phyloP scores from a whole-genome alignment of 495 filamentous ascomycete genomes.

The Lophiotrema nucula region DNA sequence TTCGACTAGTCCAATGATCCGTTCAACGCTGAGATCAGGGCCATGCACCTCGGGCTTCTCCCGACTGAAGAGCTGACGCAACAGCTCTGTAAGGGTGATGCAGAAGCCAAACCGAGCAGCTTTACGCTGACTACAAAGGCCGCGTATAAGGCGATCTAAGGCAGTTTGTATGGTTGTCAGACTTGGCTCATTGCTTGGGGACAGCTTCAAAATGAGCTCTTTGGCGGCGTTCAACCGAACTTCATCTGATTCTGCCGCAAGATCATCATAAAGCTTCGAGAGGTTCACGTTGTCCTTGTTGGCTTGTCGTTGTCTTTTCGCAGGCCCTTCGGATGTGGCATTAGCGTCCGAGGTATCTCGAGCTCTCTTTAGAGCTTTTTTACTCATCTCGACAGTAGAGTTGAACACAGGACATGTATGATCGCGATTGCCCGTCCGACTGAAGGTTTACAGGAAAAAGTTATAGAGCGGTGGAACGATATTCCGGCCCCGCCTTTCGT shows the following conservation, averaged over 20 bases:
- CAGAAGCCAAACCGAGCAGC: slow-evolving; percentile 90
- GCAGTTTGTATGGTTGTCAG: slow-evolving; percentile 35
- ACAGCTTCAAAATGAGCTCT: slow-evolving; percentile 42
- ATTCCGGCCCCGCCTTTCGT: no score
- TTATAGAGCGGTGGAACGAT: not conserved
- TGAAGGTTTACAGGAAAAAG: not conserved
- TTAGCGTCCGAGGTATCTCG: slow-evolving; percentile 14
- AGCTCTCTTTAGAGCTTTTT: slow-evolving; percentile 27
- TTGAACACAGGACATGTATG: no score
- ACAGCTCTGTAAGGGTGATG: slow-evolving; percentile 78
- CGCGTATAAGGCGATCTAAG: slow-evolving; percentile 71
- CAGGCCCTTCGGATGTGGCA: not conserved
- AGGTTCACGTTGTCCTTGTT: slow-evolving; percentile 35
- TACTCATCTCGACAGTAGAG: slow-evolving; percentile 5
- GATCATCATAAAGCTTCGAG: slow-evolving; percentile 33
- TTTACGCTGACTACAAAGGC: slow-evolving; percentile 86
- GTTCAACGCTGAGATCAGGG: slow-evolving; percentile 7
- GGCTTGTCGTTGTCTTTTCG: slow-evolving; percentile 31
- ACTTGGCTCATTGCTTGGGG: slow-evolving; percentile 26
- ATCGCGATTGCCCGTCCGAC: no score
- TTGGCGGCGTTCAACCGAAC: slow-evolving; percentile 45
- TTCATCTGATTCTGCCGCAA: slow-evolving; percentile 44
- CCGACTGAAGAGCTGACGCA: slow-evolving; percentile 59
- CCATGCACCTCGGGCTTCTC: slow-evolving; percentile 1
- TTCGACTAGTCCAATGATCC: slow-evolving; percentile 59